Evolutionary conservation across 176 grass and related monocot genomes (phyloP).

Genomic region (Otatea glauca): DNA sequence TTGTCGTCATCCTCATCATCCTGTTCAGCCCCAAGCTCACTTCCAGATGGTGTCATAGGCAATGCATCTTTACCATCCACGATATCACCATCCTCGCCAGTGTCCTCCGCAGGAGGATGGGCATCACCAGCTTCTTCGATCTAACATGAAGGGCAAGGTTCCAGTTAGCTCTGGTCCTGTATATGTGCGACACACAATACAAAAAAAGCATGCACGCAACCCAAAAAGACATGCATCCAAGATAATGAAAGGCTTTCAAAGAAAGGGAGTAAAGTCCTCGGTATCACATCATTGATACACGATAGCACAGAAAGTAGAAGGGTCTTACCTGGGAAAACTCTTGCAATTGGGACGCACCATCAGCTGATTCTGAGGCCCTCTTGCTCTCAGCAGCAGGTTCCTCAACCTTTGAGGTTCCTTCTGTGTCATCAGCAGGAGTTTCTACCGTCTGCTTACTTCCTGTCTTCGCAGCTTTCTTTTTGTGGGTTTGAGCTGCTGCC

Average conservation of each 20-base stretch:
- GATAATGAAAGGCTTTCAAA: not conserved
- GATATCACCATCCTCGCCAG: slow-evolving; percentile 39
- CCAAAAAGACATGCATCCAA: not conserved
- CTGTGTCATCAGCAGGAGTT: slow-evolving; percentile 48
- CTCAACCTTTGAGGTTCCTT: slow-evolving; percentile 69
- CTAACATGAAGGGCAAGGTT: slow-evolving; percentile 11
- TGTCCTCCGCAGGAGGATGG: slow-evolving; percentile 39
- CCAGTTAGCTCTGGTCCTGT: not conserved
- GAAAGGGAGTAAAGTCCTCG: not conserved
- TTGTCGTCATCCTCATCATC: slow-evolving; percentile 68
- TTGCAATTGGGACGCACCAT: slow-evolving; percentile 55
- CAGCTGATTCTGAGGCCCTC: slow-evolving; percentile 46
- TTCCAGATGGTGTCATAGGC: slow-evolving; percentile 64
- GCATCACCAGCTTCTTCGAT: slow-evolving; percentile 53
- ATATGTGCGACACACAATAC: not conserved
- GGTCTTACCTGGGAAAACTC: slow-evolving; percentile 57
- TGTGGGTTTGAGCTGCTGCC: slow-evolving; percentile 33
- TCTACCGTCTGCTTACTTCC: slow-evolving; percentile 43
- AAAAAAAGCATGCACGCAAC: not conserved
- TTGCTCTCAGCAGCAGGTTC: slow-evolving; percentile 49
- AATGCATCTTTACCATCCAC: slow-evolving; percentile 23
- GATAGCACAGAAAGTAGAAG: slow-evolving; percentile 8
- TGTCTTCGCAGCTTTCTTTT: slow-evolving; percentile 55
- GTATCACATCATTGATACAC: not conserved
- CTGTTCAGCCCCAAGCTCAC: slow-evolving; percentile 41